Evolutionary conservation across 768 basidiomycete genomes (phyloP), one percentile per base, ranked within the genome.

Genomic region (Russula griseocarnosa): DNA sequence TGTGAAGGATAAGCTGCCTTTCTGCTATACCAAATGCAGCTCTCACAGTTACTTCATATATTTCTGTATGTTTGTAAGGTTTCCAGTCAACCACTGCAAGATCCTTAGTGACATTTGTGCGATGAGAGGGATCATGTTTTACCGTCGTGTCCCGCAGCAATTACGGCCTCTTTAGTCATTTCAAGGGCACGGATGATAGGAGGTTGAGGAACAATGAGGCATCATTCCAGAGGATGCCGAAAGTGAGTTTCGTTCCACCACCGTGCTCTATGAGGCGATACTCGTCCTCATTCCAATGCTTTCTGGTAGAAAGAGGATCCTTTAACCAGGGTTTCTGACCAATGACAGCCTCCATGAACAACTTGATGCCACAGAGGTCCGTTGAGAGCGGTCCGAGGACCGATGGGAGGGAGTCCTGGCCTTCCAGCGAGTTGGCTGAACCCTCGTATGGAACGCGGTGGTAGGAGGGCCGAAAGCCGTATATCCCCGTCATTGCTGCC

Each of bases 321-420:
- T 75, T 79, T 3, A 79, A 68, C 90, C 90, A 92, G 4, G 90
- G 86, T 64, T 81, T 76, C 28, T 76, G 70, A 66, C 78, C 81
- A 18, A 87, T 69, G 26, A 94, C 81, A 1, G 83, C 80, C 71
- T 86, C 79, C 73, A 83, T 82, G 74, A 94, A 92, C 0, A 73
- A 67, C 70, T 83, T 86, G 60, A 94, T 73, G n/a, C 82, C 88
- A 11, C 72, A 75, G 53, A 92, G 66, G 38, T 82, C 82, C 49
- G 74, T 77, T 2, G 83, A 76, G 56, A 92, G 76, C 6, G 92
- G 92, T 0, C 92, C 92, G 13, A 92, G 77, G 32, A 92, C 87
- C 3, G 89, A 89, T 5, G 76, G 76, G 30, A 90, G 69, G 18
- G 86, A 83, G 64, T 92, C 89, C 71, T 87, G 84, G 24, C 92